Conservation (phyloP, 2,329 filamentous ascomycete species). For the Sporothrix mexicana region DNA sequence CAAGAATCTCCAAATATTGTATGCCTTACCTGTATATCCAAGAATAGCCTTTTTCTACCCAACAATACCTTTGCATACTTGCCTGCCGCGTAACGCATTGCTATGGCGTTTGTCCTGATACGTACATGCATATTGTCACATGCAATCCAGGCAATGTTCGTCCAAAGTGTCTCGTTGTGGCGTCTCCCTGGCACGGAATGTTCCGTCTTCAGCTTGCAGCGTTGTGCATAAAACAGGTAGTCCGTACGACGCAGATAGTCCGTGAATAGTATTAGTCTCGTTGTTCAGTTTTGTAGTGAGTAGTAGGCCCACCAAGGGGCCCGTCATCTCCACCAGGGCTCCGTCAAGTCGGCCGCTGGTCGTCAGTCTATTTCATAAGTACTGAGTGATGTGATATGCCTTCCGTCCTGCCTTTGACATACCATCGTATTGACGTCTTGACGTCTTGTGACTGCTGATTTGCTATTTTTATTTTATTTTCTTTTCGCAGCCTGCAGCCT, state of each 20-base stretch:
- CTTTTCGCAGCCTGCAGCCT: neutral
- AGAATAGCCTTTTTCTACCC: neutral
- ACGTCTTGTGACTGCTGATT: neutral
- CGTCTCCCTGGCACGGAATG: conserved; percentile 3
- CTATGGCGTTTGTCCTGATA: conserved; percentile 10
- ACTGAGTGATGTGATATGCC: neutral
- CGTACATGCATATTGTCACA: neutral
- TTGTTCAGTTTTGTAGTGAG: neutral
- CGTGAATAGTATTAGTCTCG: neutral
- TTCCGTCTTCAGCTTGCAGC: conserved; percentile 14
- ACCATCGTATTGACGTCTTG: neutral
- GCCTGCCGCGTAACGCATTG: neutral
- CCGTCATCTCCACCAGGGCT: no score
- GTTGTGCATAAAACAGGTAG: neutral
- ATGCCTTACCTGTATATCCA: neutral
- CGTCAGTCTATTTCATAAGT: neutral
- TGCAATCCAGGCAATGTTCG: conserved; percentile 1
- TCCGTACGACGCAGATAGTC: neutral
- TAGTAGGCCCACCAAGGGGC: neutral
- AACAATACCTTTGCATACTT: neutral
- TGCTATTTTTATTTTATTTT: neutral
- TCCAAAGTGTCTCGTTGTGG: neutral
- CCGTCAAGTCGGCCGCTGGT: no score
- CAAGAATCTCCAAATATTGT: neutral
- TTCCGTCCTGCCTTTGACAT: neutral